Base-by-base conservation (phyloP, 345 rosid genomes). In the Punica granatum region DNA sequence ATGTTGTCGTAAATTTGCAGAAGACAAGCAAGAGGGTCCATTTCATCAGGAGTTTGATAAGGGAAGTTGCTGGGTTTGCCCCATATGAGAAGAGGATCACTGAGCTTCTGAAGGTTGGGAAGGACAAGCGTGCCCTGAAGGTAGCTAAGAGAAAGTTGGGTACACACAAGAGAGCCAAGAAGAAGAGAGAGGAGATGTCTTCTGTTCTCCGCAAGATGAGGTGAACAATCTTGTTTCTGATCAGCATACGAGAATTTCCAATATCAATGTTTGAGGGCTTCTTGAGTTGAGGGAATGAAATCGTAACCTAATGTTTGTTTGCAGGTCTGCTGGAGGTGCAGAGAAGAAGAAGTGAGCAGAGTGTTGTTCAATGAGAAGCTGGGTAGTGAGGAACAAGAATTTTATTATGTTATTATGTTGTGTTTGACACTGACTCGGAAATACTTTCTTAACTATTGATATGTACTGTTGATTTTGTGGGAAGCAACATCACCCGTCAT, bases 31-130 rank as follows among this genome's bases (percentile, higher is more conserved):
- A 89, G 72, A 86, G 98, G 74, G 90, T 88, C 26, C 85, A 76
- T 28, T 86, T 89, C 44, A 89, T 89, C 73, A 83, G 84, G 75
- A 77, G 26, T 77, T 74, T 92, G 64, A 92, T 89, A 63, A 81
- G 88, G 74, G 96, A 92, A 81, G 98, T 92, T 76, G 94, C 94
- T 7, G 96, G 96, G n/a, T 82, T 83, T 77, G 98, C 98, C 6
- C 98, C 96, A 0, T 92, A 92, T 31, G 98, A 89, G 83, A 92
- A 87, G 83, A 83, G 96, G 32, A 89, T 92, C 63, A 84, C 85
- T 30, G 98, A 92, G 88, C 96, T 92, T 70, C 75, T 89, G 46
- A 89, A 89, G 72, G 96, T 92, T 0, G 93, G 92, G 13, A 92
- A 92, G 87, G 98, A 89, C 81, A 92, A 89, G 83, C 74, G 93